Conservation (phyloP, 2,329 filamentous ascomycete genomes). For the Botryosphaeria dothidea region DNA sequence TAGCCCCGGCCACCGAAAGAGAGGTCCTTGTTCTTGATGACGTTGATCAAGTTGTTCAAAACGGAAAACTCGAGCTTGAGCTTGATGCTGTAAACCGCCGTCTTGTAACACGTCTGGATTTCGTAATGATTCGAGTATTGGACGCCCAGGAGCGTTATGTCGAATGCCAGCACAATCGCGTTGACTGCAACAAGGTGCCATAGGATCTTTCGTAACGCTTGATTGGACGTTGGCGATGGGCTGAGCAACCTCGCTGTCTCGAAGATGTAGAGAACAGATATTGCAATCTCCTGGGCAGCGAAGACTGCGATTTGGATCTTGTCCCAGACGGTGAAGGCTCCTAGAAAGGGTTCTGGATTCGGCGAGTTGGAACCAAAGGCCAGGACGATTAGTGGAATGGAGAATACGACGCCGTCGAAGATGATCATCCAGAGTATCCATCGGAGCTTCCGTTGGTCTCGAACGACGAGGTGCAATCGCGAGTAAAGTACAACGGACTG, state of each 20-base stretch:
- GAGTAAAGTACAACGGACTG: constrained; percentile 65
- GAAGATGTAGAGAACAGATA: constrained; percentile 20
- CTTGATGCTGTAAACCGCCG: constrained; percentile 48
- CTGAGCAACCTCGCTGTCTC: neutral
- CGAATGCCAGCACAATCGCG: constrained; percentile 42
- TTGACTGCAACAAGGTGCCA: constrained; percentile 41
- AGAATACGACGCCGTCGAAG: constrained; percentile 53
- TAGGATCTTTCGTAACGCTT: constrained; percentile 29
- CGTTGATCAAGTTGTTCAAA: constrained; percentile 47
- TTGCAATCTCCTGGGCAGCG: constrained; percentile 41
- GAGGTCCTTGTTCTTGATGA: constrained; percentile 23
- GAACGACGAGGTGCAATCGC: constrained; percentile 60
- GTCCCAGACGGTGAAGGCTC: constrained; percentile 45
- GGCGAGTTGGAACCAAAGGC: constrained; percentile 54
- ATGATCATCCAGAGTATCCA: constrained; percentile 60
- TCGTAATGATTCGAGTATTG: constrained; percentile 41
- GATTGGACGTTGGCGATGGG: neutral
- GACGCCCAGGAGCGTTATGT: constrained; percentile 40
- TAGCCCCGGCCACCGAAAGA: constrained; percentile 5
- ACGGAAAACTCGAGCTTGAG: constrained; percentile 60
- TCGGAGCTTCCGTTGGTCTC: constrained; percentile 50
- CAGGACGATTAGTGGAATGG: constrained; percentile 57
- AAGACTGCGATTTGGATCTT: constrained; percentile 48
- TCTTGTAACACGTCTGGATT: constrained; percentile 42
- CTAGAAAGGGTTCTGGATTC: constrained; percentile 34